Percentiles rank a stretch among this genome's conserved stretches.
Conservation (phyloP, 768 basidiomycete genomes). For the Mycena haematopus region DNA sequence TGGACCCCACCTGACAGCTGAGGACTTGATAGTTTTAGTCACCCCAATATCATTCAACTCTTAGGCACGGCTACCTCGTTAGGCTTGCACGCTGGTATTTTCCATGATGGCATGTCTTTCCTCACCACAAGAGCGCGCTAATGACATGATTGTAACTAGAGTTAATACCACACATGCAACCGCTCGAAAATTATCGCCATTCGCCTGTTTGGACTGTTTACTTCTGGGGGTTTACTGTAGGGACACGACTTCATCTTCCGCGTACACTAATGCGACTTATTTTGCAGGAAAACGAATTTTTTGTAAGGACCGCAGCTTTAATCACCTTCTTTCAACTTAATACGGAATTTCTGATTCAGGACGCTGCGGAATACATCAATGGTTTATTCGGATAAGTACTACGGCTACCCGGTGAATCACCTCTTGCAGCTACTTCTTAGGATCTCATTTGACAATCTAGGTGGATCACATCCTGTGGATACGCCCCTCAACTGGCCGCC, state of each 20-base stretch:
- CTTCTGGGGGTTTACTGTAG: background rate
- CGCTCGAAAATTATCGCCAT: background rate
- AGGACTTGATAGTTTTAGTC: background rate
- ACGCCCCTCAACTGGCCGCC: constrained; percentile 2
- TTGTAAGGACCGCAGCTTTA: background rate
- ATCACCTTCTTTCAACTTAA: background rate
- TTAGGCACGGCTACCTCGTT: background rate
- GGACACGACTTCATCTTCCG: background rate
- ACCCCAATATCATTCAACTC: background rate
- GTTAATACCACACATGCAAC: background rate
- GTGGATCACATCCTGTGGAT: background rate
- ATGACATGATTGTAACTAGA: background rate
- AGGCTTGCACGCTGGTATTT: background rate
- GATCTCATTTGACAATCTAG: background rate
- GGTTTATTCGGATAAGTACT: background rate
- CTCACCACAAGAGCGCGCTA: background rate
- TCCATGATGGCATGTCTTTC: background rate
- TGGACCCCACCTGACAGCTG: background rate
- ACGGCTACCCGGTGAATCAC: background rate
- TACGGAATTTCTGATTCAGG: background rate
- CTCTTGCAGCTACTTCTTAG: background rate
- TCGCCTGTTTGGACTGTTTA: constrained; percentile 2
- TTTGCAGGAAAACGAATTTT: constrained; percentile 5
- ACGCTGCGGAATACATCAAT: background rate
- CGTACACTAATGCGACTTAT: background rate